Conservation (phyloP, 2,329 filamentous ascomycete genomes). For the Claviceps sp. region DNA sequence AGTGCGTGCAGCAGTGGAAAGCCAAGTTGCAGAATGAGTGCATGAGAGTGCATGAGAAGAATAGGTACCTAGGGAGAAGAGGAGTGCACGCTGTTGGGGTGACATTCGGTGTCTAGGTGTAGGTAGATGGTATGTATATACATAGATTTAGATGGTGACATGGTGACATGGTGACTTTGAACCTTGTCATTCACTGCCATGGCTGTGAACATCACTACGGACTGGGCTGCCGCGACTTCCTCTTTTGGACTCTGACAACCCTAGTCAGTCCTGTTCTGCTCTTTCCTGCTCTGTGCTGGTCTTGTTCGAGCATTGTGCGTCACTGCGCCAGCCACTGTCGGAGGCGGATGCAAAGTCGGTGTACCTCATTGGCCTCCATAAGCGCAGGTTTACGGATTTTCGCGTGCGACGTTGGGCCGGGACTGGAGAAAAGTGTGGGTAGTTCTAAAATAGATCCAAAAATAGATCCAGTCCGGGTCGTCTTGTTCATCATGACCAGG, state of each 20-base stretch:
- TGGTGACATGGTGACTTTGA: background rate
- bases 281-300: background rate
- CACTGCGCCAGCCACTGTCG: background rate
- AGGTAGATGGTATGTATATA: too few species aligned
- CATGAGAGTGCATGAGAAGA: background rate
- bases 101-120: too few species aligned
- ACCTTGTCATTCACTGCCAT: background rate
- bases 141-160: constrained; percentile 1
- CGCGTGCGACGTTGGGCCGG: constrained; percentile 1
- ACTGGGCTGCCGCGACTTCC: constrained; percentile 7
- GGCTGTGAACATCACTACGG: background rate
- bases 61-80: background rate
- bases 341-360: background rate
- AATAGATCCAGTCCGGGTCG: constrained; percentile 21
- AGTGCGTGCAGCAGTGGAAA: background rate
- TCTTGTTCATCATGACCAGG: constrained; percentile 11
- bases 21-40: background rate
- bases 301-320: background rate
- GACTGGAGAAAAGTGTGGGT: constrained; percentile 5
- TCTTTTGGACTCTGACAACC: constrained; percentile 1
- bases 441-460: constrained; percentile 29
- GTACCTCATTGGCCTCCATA: constrained; percentile 27
- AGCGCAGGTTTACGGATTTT: constrained; percentile 26
- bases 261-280: background rate
- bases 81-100: too few species aligned